Evolutionary conservation across 148 eudicot species (phyloP), one percentile per base, ranked within the genome.

Genomic region (Nepenthes gracilis): DNA sequence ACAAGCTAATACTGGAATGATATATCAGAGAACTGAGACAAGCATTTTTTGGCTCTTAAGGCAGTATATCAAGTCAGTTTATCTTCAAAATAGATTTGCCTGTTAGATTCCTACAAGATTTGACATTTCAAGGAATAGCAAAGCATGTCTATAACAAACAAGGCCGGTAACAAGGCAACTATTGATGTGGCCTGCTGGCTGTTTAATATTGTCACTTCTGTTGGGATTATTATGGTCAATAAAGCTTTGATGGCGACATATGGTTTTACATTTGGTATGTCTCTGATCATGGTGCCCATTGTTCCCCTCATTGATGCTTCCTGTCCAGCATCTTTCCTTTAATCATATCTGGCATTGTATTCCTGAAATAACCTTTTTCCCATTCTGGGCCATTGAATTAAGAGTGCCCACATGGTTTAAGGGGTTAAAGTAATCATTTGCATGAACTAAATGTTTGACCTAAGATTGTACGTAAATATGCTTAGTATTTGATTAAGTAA

Each of bases 191-290:
- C 79, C 1, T 79, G 83, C 36, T 82, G 87, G 87, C 7, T 49
- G 55, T 82, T 82, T 63, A 82, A 82, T 61, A 68, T 82, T 14
- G 81, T 82, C 64, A 76, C 87, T 55, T 82, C 87, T 47, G 83
- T 82, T 49, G 87, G 87, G 54, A 82, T 82, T 61, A 82, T 82
- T 36, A 76, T 82, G 47, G 83, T 74, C 54, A 82, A 82, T 53
- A 82, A 82, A 67, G 79, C 87, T 35, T 69, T 82, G 64, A 79
- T 82, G 87, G 74, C 83, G 36, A 71, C 64, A 36, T 83, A 79
- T 64, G 87, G 87, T 48, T 83, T 74, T 62, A 83, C 69, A 35
- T 83, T 79, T 52, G 87, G 87, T 83, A 60, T 36, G 76, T 68
- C 69, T 13, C 14, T n/a, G 53, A 0, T 45, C 33, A 33, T 54